Conservation (phyloP, 768 basidiomycete species). For the Panus rudis region DNA sequence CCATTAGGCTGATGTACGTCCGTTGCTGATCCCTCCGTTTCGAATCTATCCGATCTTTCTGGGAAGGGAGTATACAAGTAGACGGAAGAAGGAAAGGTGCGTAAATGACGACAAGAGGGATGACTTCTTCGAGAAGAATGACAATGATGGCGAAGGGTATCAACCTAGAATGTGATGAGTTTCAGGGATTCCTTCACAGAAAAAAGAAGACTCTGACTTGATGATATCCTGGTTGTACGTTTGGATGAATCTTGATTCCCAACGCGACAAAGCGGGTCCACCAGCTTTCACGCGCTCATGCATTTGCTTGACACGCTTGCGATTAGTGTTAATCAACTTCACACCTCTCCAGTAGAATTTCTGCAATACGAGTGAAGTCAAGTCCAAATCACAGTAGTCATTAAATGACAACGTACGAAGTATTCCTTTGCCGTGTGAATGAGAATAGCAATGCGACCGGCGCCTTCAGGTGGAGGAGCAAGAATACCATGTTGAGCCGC, state of each 20-base stretch:
- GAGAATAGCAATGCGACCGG: conserved; percentile 47
- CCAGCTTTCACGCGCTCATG: conserved; percentile 48
- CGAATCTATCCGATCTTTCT: conserved; percentile 57
- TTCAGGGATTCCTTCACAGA: not conserved
- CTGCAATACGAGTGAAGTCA: conserved; percentile 23
- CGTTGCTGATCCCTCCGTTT: conserved; percentile 41
- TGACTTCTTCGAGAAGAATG: conserved; percentile 68
- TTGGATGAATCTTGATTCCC: conserved; percentile 62
- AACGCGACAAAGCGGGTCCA: conserved; percentile 55
- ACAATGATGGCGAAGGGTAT: conserved; percentile 75
- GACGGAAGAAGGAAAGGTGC: conserved; percentile 82
- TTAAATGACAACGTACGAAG: conserved; percentile 27
- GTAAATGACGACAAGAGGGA: conserved; percentile 80
- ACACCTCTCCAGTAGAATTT: conserved; percentile 83
- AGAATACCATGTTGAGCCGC: conserved; percentile 67
- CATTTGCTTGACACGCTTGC: conserved; percentile 48
- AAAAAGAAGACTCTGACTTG: conserved; percentile 41
- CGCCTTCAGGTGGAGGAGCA: conserved; percentile 53
- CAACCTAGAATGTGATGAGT: conserved; percentile 39
- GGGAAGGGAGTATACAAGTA: conserved; percentile 79
- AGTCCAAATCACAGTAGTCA: not conserved
- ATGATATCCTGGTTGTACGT: conserved; percentile 61
- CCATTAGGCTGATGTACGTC: conserved; percentile 13
- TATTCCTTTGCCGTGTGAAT: conserved; percentile 42
- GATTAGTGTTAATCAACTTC: conserved; percentile 62